Evolutionary conservation across 139 green algal species (phyloP), one percentile per base, ranked within the genome.

Genomic region (Limnomonas spitsbergensis): DNA sequence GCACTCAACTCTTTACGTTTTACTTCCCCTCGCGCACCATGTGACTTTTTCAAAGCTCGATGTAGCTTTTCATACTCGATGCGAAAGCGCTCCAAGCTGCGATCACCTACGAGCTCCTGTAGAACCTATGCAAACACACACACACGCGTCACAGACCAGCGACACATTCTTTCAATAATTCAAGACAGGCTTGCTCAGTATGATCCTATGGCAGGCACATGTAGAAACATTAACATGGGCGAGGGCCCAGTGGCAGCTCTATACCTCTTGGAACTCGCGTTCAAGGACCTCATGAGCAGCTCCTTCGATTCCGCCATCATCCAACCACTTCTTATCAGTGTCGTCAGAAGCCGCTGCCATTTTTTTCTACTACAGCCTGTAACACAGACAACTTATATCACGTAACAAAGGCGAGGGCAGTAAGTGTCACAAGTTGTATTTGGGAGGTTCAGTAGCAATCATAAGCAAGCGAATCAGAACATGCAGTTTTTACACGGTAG

Each of bases 41-140:
- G 91, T 0, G 93, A 96, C 76, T 97, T 96, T 40, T 91, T 90
- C 2, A 98, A 83, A 3, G 92, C 86, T 26, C 91, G 79, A 79
- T 93, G 89, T 1, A 98, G 84, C 82, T 97, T 97, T 40, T 98
- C 93, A 80, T 97, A 98, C 76, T 98, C 92, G 4, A 91, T 80
- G 0, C 91, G 78, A 75, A 97, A 97, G 0, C 86, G 78, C 69
- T 97, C 91, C 2, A 97, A 75, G 38, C 75, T 89, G 7, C 87
- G 84, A 66, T 98, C 94, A 2, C 88, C 85, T 1, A 89, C 79
- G 9, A 97, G 87, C 75, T 94, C 89, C 81, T 90, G 68, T 35
- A 97, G 79, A 29, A 98, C 92, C 92, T 97, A 82, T 56, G 29
- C 35, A 24, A 54, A 40, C 14, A 53, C 31, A 76, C 4, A 34